These are phyloP conservation scores for Pouteria glomerata DNA, from an alignment of 148 eudicot species.

Conservation along the genomic window DNA sequence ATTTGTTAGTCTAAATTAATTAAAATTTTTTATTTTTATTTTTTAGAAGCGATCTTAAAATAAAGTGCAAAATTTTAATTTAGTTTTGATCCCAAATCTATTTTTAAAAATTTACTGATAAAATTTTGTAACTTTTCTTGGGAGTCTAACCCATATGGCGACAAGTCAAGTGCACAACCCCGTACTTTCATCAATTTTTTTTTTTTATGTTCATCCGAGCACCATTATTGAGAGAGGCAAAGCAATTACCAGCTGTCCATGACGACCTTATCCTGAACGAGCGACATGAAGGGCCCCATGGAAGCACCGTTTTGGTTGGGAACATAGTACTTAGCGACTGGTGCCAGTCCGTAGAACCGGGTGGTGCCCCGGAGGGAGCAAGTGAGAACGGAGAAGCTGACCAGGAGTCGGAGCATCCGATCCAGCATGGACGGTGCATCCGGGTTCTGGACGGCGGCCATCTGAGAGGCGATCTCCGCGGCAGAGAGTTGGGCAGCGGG, in stretches of 20 bases:
- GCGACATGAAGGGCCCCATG: slow-evolving; percentile 22
- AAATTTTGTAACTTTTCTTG: too few relatives aligned
- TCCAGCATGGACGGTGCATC: slow-evolving; percentile 34
- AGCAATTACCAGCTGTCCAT: slow-evolving; percentile 31
- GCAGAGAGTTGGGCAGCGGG: slow-evolving; percentile 17
- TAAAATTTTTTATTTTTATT: too few relatives aligned
- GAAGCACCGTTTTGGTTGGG: slow-evolving; percentile 31
- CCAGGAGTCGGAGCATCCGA: slow-evolving; percentile 39
- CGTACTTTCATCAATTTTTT: too few relatives aligned
- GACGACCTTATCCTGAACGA: slow-evolving; percentile 31
- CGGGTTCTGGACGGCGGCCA: slow-evolving; percentile 19
- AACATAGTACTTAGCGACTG: slow-evolving; percentile 26
- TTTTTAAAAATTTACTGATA: too few relatives aligned
- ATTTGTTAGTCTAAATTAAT: too few relatives aligned
- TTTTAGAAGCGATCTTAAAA: too few relatives aligned
- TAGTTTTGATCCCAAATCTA: too few relatives aligned
- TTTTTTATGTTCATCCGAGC: too few relatives aligned
- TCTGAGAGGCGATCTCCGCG: slow-evolving; percentile 20
- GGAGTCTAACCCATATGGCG: too few relatives aligned
- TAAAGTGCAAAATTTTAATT: too few relatives aligned
- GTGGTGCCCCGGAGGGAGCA: neutral
- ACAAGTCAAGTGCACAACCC: too few relatives aligned
- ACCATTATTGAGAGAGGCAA: too few relatives aligned
- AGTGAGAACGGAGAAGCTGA: slow-evolving; percentile 22
- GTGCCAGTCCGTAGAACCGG: slow-evolving; percentile 25